Evolutionary conservation across 768 basidiomycete genomes (phyloP).

Genomic region (Lactarius vividus): DNA sequence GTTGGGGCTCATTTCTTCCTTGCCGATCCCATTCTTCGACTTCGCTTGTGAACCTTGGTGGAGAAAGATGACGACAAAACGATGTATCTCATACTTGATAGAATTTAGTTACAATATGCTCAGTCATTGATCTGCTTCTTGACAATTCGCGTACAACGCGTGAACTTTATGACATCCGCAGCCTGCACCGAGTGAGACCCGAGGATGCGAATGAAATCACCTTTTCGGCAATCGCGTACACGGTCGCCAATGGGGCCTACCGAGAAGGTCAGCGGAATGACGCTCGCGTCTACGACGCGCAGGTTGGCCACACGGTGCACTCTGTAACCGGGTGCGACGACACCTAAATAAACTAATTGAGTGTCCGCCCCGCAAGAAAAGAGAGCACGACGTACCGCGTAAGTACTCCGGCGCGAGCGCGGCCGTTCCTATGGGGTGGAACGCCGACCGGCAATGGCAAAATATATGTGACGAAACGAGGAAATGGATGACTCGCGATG

Average conservation of each 20-base stretch:
- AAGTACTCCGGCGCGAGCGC: slow-evolving; percentile 40
- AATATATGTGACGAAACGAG: not conserved
- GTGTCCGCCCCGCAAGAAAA: not conserved
- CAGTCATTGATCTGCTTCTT: not conserved
- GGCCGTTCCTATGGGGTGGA: slow-evolving; percentile 36
- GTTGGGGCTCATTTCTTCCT: not conserved
- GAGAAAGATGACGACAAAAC: not conserved
- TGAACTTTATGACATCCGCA: slow-evolving; percentile 21
- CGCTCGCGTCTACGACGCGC: slow-evolving; percentile 34
- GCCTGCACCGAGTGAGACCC: slow-evolving; percentile 1
- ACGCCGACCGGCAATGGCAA: slow-evolving; percentile 12
- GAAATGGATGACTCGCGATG: slow-evolving; percentile 5
- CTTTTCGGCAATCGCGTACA: slow-evolving; percentile 27
- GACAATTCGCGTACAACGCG: no score
- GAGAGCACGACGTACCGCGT: slow-evolving; percentile 32
- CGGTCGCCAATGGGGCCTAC: slow-evolving; percentile 25
- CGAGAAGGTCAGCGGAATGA: slow-evolving; percentile 26
- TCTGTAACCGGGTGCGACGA: slow-evolving; percentile 41
- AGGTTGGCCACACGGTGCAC: slow-evolving; percentile 47
- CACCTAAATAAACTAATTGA: slow-evolving; percentile 30
- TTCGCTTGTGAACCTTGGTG: not conserved
- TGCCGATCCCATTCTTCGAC: not conserved
- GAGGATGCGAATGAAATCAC: not conserved
- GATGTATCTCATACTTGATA: slow-evolving; percentile 1
- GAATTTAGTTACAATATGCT: slow-evolving; percentile 5